A percentile compares a stretch with the other conserved stretches of the same genome.
Evolutionary conservation across 1,139 yeast species (phyloP).

Genomic region (Groenewaldozyma auringiensis): DNA sequence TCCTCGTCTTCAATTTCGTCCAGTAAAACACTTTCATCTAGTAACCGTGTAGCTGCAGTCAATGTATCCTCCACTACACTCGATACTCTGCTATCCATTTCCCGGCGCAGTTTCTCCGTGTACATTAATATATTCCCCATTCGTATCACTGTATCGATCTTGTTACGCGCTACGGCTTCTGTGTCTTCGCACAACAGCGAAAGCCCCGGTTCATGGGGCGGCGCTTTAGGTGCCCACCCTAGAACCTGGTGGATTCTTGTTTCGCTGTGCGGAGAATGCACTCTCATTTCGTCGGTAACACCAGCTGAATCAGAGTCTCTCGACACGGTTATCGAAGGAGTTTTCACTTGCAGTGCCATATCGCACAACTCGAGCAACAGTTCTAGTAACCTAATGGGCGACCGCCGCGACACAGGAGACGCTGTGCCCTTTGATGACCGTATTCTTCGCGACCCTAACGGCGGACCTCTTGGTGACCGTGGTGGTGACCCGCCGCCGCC

Average conservation of each 20-base stretch:
- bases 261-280: conserved; percentile 61
- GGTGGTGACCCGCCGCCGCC: conserved; percentile 18
- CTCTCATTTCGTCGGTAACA: conserved; percentile 19
- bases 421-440: conserved; percentile 7
- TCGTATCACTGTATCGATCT: conserved; percentile 68
- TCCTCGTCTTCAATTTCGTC: conserved; percentile 19
- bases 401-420: conserved; percentile 29
- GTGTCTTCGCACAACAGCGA: conserved; percentile 62
- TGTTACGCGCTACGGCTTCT: conserved; percentile 49
- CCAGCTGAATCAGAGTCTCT: conserved; percentile 23
- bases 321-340: conserved; percentile 32
- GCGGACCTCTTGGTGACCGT: conserved; percentile 13
- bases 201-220: conserved; percentile 48
- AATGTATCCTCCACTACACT: conserved; percentile 61
- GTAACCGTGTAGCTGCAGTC: conserved; percentile 39
- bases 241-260: conserved; percentile 51
- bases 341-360: conserved; percentile 65
- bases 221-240: conserved; percentile 45
- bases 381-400: conserved; percentile 64
- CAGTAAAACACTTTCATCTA: conserved; percentile 16
- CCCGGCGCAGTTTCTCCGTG: conserved; percentile 71
- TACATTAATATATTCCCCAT: conserved; percentile 71
- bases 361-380: conserved; percentile 62
- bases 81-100: conserved; percentile 69
- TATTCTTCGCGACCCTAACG: conserved; percentile 9